Evolutionary conservation across 805 yeast species (phyloP), one percentile per base, ranked within the genome.

Genomic region (Metschnikowia continentalis): DNA sequence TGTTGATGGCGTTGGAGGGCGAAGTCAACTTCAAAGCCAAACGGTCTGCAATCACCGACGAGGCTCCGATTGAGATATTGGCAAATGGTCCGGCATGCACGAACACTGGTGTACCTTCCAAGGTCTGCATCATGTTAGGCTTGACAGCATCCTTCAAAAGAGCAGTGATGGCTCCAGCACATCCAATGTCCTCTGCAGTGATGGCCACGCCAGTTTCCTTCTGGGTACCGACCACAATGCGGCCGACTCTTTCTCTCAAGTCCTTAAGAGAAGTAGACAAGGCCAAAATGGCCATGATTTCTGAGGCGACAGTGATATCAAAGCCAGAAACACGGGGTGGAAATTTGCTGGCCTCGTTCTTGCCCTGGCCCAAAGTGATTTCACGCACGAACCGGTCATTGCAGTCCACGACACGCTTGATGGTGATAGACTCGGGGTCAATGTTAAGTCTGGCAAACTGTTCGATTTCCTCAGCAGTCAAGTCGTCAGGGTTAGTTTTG

Each of bases 81-180:
- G 98, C 98, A 69, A 92, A 92, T 30, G 98, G 98, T 56, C 98
- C 98, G 38, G 97, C 97, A 67, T 92, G 98, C 17, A 92, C 96
- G 64, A 92, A 83, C 23, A 92, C 98, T 5, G 98, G 98, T 6
- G 97, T 91, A 53, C 98, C 98, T 72, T 92, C 97, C 54, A 92
- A 79, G 46, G 97, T 89, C 72, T 92, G 98, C 98, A 92, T 92
- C 67, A 92, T 71, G 67, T 89, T 92, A 58, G 98, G 98, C 75
- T 91, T 92, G 67, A 92, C 84, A 22, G 98, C 96, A 66, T 92
- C 98, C 74, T 90, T 92, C 78, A 92, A 76, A 63, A 92, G 78
- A 11, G 98, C 97, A 46, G 97, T 86, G 55, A 92, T 74, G 15
- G 98, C 98, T 63, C 98, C 98, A 26, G 96, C 96, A 69, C 89